These are phyloP conservation scores for Ceratocystis ficicola DNA, from an alignment of 2,329 filamentous ascomycete species.

Conservation along the genomic window DNA sequence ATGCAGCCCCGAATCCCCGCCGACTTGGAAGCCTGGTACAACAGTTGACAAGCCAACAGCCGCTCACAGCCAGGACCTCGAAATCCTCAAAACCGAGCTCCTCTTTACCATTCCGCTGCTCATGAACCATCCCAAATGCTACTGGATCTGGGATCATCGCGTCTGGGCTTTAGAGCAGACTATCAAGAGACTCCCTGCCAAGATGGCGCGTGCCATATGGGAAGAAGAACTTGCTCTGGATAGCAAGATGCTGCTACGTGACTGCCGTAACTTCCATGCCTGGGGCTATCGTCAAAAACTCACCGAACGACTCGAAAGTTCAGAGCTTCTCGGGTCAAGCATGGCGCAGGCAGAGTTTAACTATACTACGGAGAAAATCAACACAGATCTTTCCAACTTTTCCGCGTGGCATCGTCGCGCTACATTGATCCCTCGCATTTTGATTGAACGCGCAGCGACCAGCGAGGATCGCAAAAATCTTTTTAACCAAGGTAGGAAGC, in stretches of 20 bases:
- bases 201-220: conserved; percentile 58
- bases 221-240: conserved; percentile 70
- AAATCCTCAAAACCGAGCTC: conserved; percentile 60
- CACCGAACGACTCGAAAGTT: conserved; percentile 59
- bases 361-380: conserved; percentile 85
- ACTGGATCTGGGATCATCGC: conserved; percentile 98
- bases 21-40: conserved; percentile 44
- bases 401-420: conserved; percentile 92
- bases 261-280: conserved; percentile 89
- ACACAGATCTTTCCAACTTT: conserved; percentile 80
- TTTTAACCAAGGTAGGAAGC: conserved; percentile 52
- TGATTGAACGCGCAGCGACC: conserved; percentile 57
- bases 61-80: conserved; percentile 27
- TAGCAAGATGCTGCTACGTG: conserved; percentile 74
- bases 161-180: conserved; percentile 69
- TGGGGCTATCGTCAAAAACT: conserved; percentile 84
- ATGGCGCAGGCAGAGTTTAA: conserved; percentile 72
- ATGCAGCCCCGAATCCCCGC: conserved; percentile 37
- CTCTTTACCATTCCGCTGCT: conserved; percentile 74
- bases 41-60: conserved; percentile 33
- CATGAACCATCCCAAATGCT: conserved; percentile 84
- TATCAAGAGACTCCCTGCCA: conserved; percentile 47
- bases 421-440: conserved; percentile 64
- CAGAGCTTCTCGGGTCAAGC: conserved; percentile 40
- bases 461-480: conserved; percentile 52